A percentile compares a stretch with the other conserved stretches of the same genome.
Evolutionary conservation across 176 grass and related monocot species (phyloP).

Genomic region (Zea mays): Zm-B73-REFERENCE-NAM-5.0 NC_050099.1:232178001-232178500

Average conservation of each 20-base stretch:
- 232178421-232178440: background rate
- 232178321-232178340: background rate
- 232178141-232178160: too few species aligned
- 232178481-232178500: background rate
- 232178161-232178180: too few species aligned
- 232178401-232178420: background rate
- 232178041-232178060: too few species aligned
- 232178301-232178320: background rate
- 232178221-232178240: background rate
- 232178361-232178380: background rate
- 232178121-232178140: too few species aligned
- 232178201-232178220: background rate
- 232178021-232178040: too few species aligned
- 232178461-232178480: background rate
- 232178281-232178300: background rate
- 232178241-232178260: background rate
- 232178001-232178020: background rate
- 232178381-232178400: background rate
- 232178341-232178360: background rate
- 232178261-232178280: background rate
- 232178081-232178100: too few species aligned
- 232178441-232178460: background rate
- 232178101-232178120: too few species aligned
- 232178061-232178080: too few species aligned
- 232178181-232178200: background rate